Conservation (phyloP, 768 basidiomycete genomes). For the Sporobolomyces phaffii region DNA sequence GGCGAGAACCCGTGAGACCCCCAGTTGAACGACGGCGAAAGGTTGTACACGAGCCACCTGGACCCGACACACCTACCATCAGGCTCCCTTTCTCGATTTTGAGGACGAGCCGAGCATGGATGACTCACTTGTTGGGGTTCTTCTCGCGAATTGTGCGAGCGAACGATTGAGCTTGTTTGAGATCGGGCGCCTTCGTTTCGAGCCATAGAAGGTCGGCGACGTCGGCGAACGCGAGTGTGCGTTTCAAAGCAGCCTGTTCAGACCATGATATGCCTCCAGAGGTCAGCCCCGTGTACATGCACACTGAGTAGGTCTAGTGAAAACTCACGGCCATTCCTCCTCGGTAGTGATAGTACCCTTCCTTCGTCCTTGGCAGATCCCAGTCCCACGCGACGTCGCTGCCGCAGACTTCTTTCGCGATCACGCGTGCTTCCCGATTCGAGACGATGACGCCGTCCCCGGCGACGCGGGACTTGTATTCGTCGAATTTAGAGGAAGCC, state of each 20-base stretch:
- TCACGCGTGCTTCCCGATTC: constrained; percentile 62
- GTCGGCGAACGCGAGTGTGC: constrained; percentile 70
- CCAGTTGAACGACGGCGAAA: constrained; percentile 70
- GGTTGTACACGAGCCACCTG: constrained; percentile 84
- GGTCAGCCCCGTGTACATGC: too few species aligned
- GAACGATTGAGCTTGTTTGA: constrained; percentile 71
- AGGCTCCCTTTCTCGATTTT: background rate
- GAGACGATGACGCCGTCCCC: constrained; percentile 55
- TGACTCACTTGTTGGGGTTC: constrained; percentile 62
- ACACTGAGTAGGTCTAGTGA: background rate
- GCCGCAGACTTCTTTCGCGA: constrained; percentile 70
- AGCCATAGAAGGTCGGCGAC: constrained; percentile 88
- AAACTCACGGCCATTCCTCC: constrained; percentile 62
- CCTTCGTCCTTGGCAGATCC: constrained; percentile 67
- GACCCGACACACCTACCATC: too few species aligned
- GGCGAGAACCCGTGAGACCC: constrained; percentile 77
- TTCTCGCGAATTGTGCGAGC: constrained; percentile 65
- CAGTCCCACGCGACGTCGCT: constrained; percentile 77
- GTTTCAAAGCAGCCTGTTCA: constrained; percentile 65
- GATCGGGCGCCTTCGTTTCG: constrained; percentile 81
- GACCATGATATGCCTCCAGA: background rate
- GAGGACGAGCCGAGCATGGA: background rate
- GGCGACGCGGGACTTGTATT: constrained; percentile 56
- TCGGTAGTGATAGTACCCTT: constrained; percentile 84
- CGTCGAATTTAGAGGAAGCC: constrained; percentile 53